phyloP scores from a whole-genome alignment of 2,329 filamentous ascomycete species.

The Talaromyces verruculosus region DNA sequence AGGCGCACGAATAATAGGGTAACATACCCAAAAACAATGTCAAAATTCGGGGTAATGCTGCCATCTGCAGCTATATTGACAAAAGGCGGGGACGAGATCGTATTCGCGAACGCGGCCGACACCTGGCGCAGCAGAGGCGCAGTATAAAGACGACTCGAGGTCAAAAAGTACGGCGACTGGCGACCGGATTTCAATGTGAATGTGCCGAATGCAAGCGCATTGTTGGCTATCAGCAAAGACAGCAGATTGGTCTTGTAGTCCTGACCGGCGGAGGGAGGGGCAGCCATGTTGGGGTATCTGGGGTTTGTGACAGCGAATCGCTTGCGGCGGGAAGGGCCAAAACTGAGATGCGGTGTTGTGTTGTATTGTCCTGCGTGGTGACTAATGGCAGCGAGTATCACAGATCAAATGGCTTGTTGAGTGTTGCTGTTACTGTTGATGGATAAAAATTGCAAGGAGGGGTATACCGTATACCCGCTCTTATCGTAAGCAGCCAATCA shows the following conservation, averaged over 20 bases:
- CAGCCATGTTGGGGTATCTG: slow-evolving; percentile 27
- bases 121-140: slow-evolving; percentile 75
- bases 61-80: slow-evolving; percentile 37
- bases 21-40: slow-evolving; percentile 73
- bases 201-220: slow-evolving; percentile 45
- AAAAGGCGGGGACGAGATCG: slow-evolving; percentile 52
- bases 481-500: neutral
- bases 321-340: neutral
- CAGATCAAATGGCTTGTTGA: neutral
- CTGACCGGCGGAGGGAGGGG: slow-evolving; percentile 29
- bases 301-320: neutral
- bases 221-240: slow-evolving; percentile 41
- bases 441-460: slow-evolving; percentile 20
- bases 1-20: neutral
- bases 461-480: neutral
- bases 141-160: slow-evolving; percentile 86
- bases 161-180: slow-evolving; percentile 94
- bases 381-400: slow-evolving; percentile 4
- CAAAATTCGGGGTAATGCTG: slow-evolving; percentile 57
- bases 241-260: slow-evolving; percentile 43
- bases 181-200: slow-evolving; percentile 88
- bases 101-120: slow-evolving; percentile 74
- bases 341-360: neutral
- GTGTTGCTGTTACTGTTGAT: neutral
- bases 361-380: neutral